These are phyloP conservation scores for Naganishia sp. DNA, from an alignment of 1,284 basidiomycete species.

Conservation along the genomic window DNA sequence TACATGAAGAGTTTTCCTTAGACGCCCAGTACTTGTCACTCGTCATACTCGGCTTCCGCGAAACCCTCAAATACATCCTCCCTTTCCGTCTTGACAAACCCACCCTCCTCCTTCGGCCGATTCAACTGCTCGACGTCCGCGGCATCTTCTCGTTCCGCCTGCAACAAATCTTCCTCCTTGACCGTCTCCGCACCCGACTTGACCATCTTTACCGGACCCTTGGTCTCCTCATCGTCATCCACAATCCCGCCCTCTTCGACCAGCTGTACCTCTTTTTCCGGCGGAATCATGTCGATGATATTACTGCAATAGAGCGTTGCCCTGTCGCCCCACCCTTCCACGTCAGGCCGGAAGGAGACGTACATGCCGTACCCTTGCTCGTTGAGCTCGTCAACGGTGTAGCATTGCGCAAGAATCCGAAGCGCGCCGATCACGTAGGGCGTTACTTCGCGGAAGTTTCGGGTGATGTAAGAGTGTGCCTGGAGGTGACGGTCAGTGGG, in stretches of 20 bases:
- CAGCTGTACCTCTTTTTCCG: constrained; percentile 20
- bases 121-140: constrained; percentile 5
- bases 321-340: constrained; percentile 51
- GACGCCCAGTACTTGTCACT: background rate
- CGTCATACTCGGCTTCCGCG: constrained; percentile 32
- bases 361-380: constrained; percentile 70
- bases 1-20: background rate
- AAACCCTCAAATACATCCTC: constrained; percentile 34
- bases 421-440: constrained; percentile 77
- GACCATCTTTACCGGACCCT: background rate
- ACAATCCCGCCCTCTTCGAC: background rate
- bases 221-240: background rate
- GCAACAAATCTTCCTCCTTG: constrained; percentile 19
- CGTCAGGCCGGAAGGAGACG: constrained; percentile 53
- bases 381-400: constrained; percentile 67
- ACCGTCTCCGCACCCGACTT: constrained; percentile 11
- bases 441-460: constrained; percentile 71
- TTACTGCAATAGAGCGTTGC: constrained; percentile 45
- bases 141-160: constrained; percentile 16
- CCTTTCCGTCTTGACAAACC: background rate
- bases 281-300: constrained; percentile 46
- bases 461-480: constrained; percentile 79
- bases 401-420: constrained; percentile 71
- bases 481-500: constrained; percentile 20
- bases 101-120: background rate